A percentile compares a stretch with the other conserved stretches of the same genome.
Conservation (phyloP, 768 basidiomycete genomes). For the Mycena capillaripes region DNA sequence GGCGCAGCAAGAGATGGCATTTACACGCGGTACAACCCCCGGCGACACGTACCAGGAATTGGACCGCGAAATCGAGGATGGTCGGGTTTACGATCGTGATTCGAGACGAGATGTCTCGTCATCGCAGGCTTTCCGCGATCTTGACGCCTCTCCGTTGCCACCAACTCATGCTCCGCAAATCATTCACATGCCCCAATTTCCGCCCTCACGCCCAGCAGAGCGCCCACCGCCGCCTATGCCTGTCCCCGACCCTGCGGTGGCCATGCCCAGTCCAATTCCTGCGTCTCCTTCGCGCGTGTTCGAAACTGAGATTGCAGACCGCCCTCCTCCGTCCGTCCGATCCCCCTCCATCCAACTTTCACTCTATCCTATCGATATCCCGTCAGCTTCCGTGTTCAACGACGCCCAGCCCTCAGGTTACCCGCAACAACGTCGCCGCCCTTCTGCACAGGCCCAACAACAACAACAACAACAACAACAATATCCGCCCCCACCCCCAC, state of each 20-base stretch:
- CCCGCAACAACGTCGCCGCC: background rate
- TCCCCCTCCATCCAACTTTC: slow-evolving; percentile 28
- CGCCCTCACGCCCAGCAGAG: background rate
- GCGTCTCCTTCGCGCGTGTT: background rate
- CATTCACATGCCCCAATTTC: slow-evolving; percentile 13
- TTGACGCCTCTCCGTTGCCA: slow-evolving; percentile 13
- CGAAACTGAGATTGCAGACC: background rate
- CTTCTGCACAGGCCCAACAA: background rate
- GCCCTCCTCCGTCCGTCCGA: background rate
- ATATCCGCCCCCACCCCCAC: background rate
- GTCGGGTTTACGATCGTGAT: background rate
- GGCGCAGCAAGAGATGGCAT: slow-evolving; percentile 35
- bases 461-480: too few relatives aligned
- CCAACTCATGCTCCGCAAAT: slow-evolving; percentile 6
- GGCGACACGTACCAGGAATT: slow-evolving; percentile 12
- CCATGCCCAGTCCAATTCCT: slow-evolving; percentile 17
- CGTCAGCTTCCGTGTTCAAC: slow-evolving; percentile 30
- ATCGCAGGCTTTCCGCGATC: slow-evolving; percentile 1
- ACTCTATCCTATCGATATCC: slow-evolving; percentile 31
- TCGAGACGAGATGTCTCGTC: background rate
- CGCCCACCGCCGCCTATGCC: slow-evolving; percentile 22
- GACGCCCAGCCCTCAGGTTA: background rate
- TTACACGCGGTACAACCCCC: background rate
- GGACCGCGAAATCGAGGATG: slow-evolving; percentile 24
- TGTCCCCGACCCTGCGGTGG: slow-evolving; percentile 2